Evolutionary conservation across 805 yeast species (phyloP).

Genomic region (Teunomyces tritomae): DNA sequence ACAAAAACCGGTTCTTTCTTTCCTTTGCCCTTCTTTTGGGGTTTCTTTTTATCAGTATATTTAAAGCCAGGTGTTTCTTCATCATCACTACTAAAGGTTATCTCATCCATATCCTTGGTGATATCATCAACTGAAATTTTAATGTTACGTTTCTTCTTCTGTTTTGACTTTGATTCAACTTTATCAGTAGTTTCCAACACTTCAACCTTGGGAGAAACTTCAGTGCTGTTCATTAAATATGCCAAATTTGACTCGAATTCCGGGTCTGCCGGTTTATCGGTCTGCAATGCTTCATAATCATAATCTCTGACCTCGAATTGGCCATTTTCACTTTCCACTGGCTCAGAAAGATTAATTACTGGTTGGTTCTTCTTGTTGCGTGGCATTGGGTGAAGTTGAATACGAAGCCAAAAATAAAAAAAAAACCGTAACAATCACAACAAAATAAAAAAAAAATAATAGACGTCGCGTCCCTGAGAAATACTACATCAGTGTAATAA

Average conservation of each 20-base stretch:
- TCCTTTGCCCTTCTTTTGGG: conserved; percentile 1
- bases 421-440: not conserved
- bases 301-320: conserved; percentile 15
- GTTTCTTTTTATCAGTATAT: conserved; percentile 1
- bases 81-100: conserved; percentile 25
- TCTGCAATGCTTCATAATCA: conserved; percentile 15
- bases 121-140: conserved; percentile 21
- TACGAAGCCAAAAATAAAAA: not conserved
- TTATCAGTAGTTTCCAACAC: not conserved
- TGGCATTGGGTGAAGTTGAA: not conserved
- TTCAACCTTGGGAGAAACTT: not conserved
- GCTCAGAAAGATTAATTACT: not conserved
- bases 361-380: conserved; percentile 1
- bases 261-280: conserved; percentile 8
- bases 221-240: conserved; percentile 20
- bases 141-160: conserved; percentile 4
- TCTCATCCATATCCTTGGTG: conserved; percentile 25
- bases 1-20: conserved; percentile 11
- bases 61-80: conserved; percentile 2
- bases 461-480: not conserved
- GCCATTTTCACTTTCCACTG: not conserved
- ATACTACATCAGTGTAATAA: conserved; percentile 4
- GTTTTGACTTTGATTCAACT: conserved; percentile 4
- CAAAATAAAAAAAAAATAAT: not conserved
- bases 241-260: conserved; percentile 31